Conservation (phyloP, 2,329 filamentous ascomycete genomes). For the Amesomyces nigricolor region DNA sequence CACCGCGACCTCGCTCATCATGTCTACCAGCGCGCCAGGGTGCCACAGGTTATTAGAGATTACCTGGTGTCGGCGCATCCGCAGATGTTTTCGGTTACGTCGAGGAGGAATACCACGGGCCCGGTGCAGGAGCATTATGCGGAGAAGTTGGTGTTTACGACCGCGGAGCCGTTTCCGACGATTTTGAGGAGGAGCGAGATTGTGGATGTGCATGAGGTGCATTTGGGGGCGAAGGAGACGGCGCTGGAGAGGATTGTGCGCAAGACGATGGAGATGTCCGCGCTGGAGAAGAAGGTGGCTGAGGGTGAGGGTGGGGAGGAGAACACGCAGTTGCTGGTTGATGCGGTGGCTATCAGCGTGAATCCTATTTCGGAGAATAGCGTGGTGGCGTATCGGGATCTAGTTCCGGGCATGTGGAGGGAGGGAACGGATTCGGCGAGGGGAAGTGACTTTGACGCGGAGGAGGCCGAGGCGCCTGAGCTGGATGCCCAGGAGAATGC, state of each 20-base stretch:
- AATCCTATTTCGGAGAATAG: conserved; percentile 69
- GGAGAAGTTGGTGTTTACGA: conserved; percentile 79
- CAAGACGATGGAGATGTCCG: conserved; percentile 79
- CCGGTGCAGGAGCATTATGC: conserved; percentile 68
- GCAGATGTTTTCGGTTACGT: conserved; percentile 71
- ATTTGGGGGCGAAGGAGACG: conserved; percentile 72
- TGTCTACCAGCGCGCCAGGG: conserved; percentile 81
- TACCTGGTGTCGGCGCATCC: conserved; percentile 75
- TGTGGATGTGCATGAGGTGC: conserved; percentile 58
- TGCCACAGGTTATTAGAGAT: conserved; percentile 78
- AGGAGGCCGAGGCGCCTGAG: conserved; percentile 42
- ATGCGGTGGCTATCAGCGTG: conserved; percentile 71
- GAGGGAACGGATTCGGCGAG: conserved; percentile 36
- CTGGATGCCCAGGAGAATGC: conserved; percentile 64
- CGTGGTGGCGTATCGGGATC: conserved; percentile 68
- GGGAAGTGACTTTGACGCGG: conserved; percentile 33
- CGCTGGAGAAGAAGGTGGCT: conserved; percentile 66
- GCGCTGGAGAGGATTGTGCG: conserved; percentile 83
- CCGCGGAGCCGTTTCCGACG: conserved; percentile 82
- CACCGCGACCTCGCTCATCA: conserved; percentile 77
- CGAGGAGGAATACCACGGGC: conserved; percentile 62
- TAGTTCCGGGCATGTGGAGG: conserved; percentile 54
- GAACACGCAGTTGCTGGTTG: conserved; percentile 61
- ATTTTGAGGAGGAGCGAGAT: conserved; percentile 87
- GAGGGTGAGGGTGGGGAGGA: conserved; percentile 61